These are phyloP conservation scores for Cordyceps cicadae DNA, from an alignment of 2,329 filamentous ascomycete genomes.

Conservation along the genomic window DNA sequence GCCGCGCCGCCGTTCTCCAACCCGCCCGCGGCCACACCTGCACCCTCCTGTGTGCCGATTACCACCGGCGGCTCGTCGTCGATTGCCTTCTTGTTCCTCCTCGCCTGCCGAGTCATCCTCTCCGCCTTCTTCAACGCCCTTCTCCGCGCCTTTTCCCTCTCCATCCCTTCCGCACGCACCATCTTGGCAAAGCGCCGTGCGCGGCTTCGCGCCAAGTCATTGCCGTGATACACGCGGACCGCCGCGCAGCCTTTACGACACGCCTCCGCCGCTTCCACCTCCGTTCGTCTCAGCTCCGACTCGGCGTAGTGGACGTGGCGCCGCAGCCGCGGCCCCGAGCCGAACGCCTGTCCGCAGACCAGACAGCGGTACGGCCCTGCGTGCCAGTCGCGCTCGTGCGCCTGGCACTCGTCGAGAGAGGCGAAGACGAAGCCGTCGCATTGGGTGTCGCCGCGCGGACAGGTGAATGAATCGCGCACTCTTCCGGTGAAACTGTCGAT, in stretches of 20 bases:
- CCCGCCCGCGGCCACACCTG: not conserved
- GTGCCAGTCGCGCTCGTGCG: constrained; percentile 8
- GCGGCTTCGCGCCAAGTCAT: not conserved
- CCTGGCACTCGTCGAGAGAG: not conserved
- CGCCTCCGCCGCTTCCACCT: not conserved
- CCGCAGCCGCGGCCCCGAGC: not conserved
- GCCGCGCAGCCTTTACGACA: not conserved
- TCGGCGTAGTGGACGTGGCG: not conserved
- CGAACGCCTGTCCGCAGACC: not conserved
- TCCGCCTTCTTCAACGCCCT: not conserved
- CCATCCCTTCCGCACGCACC: not conserved
- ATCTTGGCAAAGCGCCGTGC: not conserved
- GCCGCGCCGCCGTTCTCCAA: not conserved
- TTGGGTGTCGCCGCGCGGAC: not conserved
- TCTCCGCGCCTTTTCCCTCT: not conserved
- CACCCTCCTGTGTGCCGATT: not conserved
- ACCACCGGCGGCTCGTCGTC: not conserved
- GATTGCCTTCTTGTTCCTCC: not conserved
- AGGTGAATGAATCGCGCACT: not conserved
- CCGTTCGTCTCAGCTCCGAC: not conserved
- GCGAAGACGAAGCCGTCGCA: constrained; percentile 3
- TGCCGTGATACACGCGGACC: not conserved
- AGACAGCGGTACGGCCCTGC: constrained; percentile 3
- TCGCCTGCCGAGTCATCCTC: not conserved
- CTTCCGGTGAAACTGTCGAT: not conserved